These are phyloP conservation scores for Lumnitzera racemosa DNA, from an alignment of 345 rosid species.

Conservation along the genomic window DNA sequence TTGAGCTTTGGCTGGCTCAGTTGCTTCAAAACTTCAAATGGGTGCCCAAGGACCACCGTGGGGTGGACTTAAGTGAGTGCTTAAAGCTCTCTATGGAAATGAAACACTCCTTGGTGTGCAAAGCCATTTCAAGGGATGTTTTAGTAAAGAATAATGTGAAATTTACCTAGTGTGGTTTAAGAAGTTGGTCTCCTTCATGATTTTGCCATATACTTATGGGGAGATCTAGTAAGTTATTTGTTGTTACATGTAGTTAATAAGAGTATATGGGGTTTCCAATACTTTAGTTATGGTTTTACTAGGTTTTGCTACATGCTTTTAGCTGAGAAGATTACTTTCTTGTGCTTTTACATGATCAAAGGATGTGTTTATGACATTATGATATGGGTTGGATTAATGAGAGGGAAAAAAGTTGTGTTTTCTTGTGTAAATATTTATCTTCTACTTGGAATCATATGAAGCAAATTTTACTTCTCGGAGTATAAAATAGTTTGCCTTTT, in stretches of 20 bases:
- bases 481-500: no score
- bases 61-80: conserved; percentile 29
- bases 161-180: background rate
- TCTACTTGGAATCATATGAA: no score
- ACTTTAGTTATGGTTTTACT: no score
- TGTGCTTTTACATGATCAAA: background rate
- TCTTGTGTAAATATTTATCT: no score
- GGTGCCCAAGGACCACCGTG: conserved; percentile 11
- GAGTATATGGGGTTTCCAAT: no score
- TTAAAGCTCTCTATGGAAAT: conserved; percentile 43
- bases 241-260: background rate
- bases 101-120: conserved; percentile 33
- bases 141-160: background rate
- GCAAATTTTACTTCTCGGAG: no score
- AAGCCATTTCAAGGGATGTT: conserved; percentile 24
- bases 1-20: conserved; percentile 47
- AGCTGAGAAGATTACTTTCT: background rate
- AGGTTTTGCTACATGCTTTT: background rate
- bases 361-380: no score
- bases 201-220: conserved; percentile 7
- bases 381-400: no score
- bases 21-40: conserved; percentile 34
- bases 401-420: no score
- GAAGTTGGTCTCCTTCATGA: background rate
- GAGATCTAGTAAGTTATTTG: background rate